phyloP scores from a whole-genome alignment of 2,329 filamentous ascomycete species.

The Davidsoniella australis region DNA sequence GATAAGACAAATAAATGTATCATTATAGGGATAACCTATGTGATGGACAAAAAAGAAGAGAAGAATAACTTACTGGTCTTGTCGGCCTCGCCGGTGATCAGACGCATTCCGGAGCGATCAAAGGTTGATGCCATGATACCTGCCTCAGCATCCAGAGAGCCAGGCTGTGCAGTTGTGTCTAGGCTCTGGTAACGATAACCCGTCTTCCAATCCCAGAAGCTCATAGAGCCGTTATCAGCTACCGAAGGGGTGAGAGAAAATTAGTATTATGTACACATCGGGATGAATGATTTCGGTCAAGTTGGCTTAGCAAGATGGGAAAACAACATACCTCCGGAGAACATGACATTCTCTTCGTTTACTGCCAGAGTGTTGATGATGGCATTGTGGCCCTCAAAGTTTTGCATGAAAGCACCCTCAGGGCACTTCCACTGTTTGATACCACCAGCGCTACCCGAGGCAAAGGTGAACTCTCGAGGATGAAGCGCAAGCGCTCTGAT shows the following conservation, averaged over 20 bases:
- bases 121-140: constrained; percentile 92
- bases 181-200: constrained; percentile 80
- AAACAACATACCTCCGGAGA: constrained; percentile 50
- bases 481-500: constrained; percentile 73
- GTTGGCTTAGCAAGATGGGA: not conserved
- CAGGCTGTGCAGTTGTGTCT: constrained; percentile 85
- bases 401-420: constrained; percentile 96
- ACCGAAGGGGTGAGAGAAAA: not conserved
- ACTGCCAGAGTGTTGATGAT: constrained; percentile 90
- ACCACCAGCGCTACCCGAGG: constrained; percentile 73
- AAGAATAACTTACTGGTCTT: constrained; percentile 56
- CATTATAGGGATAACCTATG: not conserved
- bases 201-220: constrained; percentile 98
- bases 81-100: constrained; percentile 90
- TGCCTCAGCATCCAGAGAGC: constrained; percentile 81
- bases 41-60: not conserved
- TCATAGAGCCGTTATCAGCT: constrained; percentile 85
- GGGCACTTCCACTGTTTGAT: constrained; percentile 99
- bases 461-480: constrained; percentile 90
- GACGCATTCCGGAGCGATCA: constrained; percentile 68
- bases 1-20: constrained; percentile 15
- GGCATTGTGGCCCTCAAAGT: constrained; percentile 89
- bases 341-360: constrained; percentile 88
- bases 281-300: not conserved
- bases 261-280: not conserved